Conservation (phyloP, 192 early-diverging fungal genomes). For the Entomortierella beljakovae region DNA sequence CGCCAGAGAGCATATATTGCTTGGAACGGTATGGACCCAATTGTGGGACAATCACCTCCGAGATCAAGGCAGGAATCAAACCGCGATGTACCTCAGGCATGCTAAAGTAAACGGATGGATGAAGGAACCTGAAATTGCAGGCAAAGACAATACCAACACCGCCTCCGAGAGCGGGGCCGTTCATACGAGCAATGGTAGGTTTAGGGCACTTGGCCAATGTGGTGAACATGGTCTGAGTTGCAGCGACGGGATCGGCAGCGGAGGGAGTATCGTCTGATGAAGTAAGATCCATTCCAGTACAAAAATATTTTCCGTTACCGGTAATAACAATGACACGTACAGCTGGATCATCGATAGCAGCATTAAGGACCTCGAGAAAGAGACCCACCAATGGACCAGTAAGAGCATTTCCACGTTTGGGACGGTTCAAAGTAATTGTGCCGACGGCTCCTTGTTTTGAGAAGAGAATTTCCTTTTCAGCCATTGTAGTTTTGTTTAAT, state of each 20-base stretch:
- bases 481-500: constrained; percentile 19
- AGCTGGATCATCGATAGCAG: constrained; percentile 55
- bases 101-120: constrained; percentile 58
- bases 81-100: constrained; percentile 72
- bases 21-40: constrained; percentile 60
- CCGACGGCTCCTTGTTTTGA: constrained; percentile 47
- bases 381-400: constrained; percentile 56
- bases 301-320: constrained; percentile 72
- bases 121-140: constrained; percentile 67
- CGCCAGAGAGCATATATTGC: constrained; percentile 69
- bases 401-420: constrained; percentile 66
- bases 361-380: constrained; percentile 55
- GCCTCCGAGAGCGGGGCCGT: constrained; percentile 75
- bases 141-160: constrained; percentile 68
- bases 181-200: constrained; percentile 65
- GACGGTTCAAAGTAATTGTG: constrained; percentile 65
- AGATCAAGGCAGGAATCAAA: constrained; percentile 74
- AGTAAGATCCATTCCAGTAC: constrained; percentile 72
- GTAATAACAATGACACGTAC: constrained; percentile 69
- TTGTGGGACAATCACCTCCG: constrained; percentile 70
- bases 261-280: constrained; percentile 37
- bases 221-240: constrained; percentile 57
- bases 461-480: constrained; percentile 50
- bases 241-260: constrained; percentile 35
- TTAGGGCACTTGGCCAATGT: constrained; percentile 59